phyloP scores from a whole-genome alignment of 257 asterid species.

The Forsythia viridissima region DNA sequence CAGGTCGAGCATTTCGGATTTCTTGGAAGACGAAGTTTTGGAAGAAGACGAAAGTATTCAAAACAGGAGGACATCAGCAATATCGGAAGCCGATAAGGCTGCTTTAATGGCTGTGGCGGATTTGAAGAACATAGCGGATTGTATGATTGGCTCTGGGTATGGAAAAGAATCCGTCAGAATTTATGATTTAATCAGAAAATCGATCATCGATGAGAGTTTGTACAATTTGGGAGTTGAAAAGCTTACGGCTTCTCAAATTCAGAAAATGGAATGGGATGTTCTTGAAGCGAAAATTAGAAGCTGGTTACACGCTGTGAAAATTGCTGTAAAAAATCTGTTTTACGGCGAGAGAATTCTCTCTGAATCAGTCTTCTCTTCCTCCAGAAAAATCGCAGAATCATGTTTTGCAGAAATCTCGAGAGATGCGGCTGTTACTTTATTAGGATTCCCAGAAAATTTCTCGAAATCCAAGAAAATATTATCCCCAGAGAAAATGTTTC shows the following conservation, averaged over 20 bases:
- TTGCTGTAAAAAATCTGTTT: conserved; percentile 61
- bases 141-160: conserved; percentile 72
- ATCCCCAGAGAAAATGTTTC: conserved; percentile 81
- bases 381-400: conserved; percentile 54
- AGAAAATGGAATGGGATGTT: conserved; percentile 69
- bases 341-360: conserved; percentile 68
- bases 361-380: conserved; percentile 63
- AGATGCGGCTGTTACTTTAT: conserved; percentile 53
- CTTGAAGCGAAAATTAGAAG: conserved; percentile 53
- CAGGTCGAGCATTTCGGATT: conserved; percentile 41
- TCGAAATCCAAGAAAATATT: conserved; percentile 55
- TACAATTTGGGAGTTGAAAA: conserved; percentile 71
- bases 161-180: conserved; percentile 63
- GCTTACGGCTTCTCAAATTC: conserved; percentile 51
- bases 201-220: conserved; percentile 73
- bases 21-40: conserved; percentile 33
- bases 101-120: conserved; percentile 47
- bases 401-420: conserved; percentile 62
- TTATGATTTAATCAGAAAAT: conserved; percentile 60
- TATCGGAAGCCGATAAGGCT: conserved; percentile 24
- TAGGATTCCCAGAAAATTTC: conserved; percentile 53
- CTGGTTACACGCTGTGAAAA: conserved; percentile 53
- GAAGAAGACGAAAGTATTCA: conserved; percentile 35
- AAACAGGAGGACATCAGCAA: background rate
- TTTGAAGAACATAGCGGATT: conserved; percentile 64